Base-by-base conservation (phyloP, 495 filamentous ascomycete genomes). In the Aspergillus kassunensis region DNA sequence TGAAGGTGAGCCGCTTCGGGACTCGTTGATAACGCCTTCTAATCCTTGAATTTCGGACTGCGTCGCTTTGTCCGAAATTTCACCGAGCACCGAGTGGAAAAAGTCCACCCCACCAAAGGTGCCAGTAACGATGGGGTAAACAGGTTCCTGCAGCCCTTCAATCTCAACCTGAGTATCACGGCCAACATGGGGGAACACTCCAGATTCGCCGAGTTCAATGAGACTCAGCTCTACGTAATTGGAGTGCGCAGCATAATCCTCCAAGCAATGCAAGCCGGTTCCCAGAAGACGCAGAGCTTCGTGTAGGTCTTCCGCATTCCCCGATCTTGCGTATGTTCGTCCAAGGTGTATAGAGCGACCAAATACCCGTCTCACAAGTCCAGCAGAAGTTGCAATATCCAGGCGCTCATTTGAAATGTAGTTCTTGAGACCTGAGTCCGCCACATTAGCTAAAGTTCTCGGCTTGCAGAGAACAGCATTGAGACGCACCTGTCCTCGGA, bases 81-180 rank as follows among this genome's bases (percentile, higher is more conserved):
- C 90, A 41, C 91, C 91, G 41, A 90, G 82, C 18, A 96, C 91
- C 2, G 87, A 91, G 70, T 95, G 90, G 19, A 93, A 75, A 66
- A 84, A 85, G 49, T 95, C 89, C 9, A 95, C 90, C 47, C 90
- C 90, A 25, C 91, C 91, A 69, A 96, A 97, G 3, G 91, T 95
- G 48, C 90, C 90, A 6, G 91, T 96, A 39, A 95, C 76, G 19
- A 89, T 69, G 10, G 91, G 91, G 56, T 83, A 95, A 49, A 95
- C 83, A 8, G 75, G 61, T 15, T 74, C 58, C 12, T 72, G 75
- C 49, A 76, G 80, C 15, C 88, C 90, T n/a, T 70, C 71, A 18
- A 96, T 69, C 23, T 79, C 69, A 16, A 93, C 59, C 60, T 76
- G 73, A 5, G 89, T 87, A 49, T 75, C 62, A 41, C 85, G 78